Evolutionary conservation across 2,329 filamentous ascomycete species (phyloP), one percentile per base, ranked within the genome.

Genomic region (Trichophyton simii): DNA sequence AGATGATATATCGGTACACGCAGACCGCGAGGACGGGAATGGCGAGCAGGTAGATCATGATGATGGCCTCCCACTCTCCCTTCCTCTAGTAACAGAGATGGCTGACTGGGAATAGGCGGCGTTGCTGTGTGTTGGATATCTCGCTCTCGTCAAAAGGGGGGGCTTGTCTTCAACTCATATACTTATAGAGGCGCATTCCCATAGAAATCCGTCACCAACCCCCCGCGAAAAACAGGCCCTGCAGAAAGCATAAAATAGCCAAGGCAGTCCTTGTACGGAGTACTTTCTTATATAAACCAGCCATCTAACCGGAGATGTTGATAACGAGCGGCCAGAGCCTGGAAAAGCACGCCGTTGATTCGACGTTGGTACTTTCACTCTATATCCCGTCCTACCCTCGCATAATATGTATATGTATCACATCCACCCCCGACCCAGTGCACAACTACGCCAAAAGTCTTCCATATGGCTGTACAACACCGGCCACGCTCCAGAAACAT

Each of bases 1-100:
- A 71, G 38, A 78, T 63, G 18, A 78, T 66, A 20, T 64, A 67
- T 63, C 71, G 75, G 65, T 78, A 78, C n/a, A 42, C 52, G 31
- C 25, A 55, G n/a, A 36, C 11, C 7, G 52, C 52, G 52, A 55
- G 22, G 13, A 36, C 28, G n/a, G 52, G 52, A 5, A 55, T 28
- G 31, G n/a, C 52, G 15, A 55, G n/a, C 6, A 55, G 31, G 31
- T n/a, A 36, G 36, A 55, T 55, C 52, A 55, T 55, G 13, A 15
- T 6, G 7, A 20, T 52, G 11, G 9, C 34, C 34, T 55, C 28
- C 34, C 4, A 7, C 9, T 28, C 13, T 34, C 11, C 7, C 22
- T 15, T 31, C 3, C 20, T n/a, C 28, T 28, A 11, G 25, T 13
- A 13, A 52, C 25, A 28, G 25, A 28, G 15, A 13, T 28, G 46